phyloP scores from a whole-genome alignment of 345 rosid species.

The Salix suchowensis region DNA sequence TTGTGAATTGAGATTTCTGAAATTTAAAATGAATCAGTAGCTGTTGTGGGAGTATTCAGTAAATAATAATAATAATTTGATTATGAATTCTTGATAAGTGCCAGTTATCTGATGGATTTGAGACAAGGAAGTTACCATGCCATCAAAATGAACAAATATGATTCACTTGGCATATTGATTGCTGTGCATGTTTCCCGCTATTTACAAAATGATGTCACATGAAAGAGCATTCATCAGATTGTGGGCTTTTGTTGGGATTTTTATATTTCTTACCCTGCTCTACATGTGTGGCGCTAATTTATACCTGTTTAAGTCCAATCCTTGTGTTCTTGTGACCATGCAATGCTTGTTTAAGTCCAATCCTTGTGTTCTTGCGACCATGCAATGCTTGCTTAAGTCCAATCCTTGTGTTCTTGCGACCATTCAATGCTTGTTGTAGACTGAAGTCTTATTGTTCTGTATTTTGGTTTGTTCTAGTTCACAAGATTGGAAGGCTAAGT shows the following conservation, averaged over 20 bases:
- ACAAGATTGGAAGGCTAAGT: slow-evolving; percentile 85
- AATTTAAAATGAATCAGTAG: background rate
- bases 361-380: background rate
- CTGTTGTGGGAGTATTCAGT: background rate
- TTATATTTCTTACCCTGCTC: background rate
- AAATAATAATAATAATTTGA: background rate
- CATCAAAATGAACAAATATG: background rate
- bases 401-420: background rate
- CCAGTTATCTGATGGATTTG: background rate
- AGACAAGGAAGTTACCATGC: background rate
- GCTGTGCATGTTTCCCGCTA: background rate
- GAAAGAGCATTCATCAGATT: background rate
- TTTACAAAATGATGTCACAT: background rate
- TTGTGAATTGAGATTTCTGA: background rate
- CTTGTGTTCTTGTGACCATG: background rate
- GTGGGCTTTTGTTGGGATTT: background rate
- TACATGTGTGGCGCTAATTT: background rate
- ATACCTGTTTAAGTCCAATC: background rate
- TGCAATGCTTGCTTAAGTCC: background rate
- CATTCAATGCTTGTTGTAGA: background rate
- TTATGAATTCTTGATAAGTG: background rate
- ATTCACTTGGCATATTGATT: background rate
- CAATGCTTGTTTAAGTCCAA: background rate
- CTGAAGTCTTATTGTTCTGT: background rate
- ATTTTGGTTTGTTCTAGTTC: slow-evolving; percentile 32